A percentile compares a stretch with the other conserved stretches of the same genome.
These are phyloP conservation scores for Scleromitrula shiraiana DNA, from an alignment of 2,329 filamentous ascomycete genomes.

Conservation along the genomic window DNA sequence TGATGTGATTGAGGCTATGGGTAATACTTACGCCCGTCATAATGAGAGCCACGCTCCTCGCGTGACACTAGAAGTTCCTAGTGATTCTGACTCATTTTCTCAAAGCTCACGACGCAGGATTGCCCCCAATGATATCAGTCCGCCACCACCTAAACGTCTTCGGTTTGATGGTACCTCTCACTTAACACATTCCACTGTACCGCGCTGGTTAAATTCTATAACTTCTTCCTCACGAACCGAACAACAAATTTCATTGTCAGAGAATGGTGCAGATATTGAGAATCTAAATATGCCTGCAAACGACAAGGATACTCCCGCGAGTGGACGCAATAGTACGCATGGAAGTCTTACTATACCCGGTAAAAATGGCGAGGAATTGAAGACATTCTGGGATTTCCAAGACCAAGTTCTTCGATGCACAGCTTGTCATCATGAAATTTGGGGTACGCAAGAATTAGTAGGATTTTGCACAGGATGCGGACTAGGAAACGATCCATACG, in stretches of 20 bases:
- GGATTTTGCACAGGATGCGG: conserved; percentile 19
- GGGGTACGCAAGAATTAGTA: background rate
- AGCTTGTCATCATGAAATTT: conserved; percentile 22
- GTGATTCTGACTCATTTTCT: conserved; percentile 9
- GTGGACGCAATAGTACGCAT: too few relatives aligned
- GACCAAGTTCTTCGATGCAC: conserved; percentile 20
- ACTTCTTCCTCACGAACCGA: background rate
- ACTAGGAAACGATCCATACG: conserved; percentile 10
- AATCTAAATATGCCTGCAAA: too few relatives aligned
- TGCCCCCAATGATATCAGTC: conserved; percentile 11
- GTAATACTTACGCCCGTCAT: too few relatives aligned
- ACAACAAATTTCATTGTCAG: background rate
- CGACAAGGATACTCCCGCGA: too few relatives aligned
- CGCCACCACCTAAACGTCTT: conserved; percentile 15
- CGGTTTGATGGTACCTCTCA: conserved; percentile 8
- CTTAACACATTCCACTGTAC: too few relatives aligned
- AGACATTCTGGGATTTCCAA: conserved; percentile 10
- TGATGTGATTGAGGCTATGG: background rate
- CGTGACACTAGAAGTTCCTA: background rate
- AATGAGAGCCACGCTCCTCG: too few relatives aligned
- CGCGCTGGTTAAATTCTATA: background rate
- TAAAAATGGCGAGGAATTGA: too few relatives aligned
- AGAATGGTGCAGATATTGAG: too few relatives aligned
- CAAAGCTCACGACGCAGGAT: conserved; percentile 18
- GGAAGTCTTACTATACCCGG: background rate